Conservation (phyloP, 306 rosid genomes). For the Cucurbita argyrosperma region DNA sequence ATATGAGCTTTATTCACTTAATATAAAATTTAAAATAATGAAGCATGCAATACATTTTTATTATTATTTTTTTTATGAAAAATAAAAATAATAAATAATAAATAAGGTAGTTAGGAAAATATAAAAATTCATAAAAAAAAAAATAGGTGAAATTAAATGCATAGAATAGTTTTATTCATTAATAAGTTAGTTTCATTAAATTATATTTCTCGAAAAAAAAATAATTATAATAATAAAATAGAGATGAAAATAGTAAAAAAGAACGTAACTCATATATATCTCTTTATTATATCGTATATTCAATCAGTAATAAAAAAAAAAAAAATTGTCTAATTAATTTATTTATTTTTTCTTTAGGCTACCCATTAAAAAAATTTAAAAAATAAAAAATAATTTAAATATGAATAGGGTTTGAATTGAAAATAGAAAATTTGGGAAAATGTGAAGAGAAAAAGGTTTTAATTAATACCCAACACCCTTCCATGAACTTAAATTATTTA, state of each 20-base stretch:
- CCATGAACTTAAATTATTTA: background rate
- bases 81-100: background rate
- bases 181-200: background rate
- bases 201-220: background rate
- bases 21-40: background rate
- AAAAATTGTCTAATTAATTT: background rate
- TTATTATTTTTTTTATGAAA: background rate
- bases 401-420: background rate
- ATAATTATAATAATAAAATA: no score
- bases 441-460: no score
- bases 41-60: background rate
- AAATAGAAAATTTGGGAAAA: no score
- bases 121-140: no score
- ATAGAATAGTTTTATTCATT: background rate
- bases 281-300: no score
- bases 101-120: background rate
- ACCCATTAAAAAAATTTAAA: background rate
- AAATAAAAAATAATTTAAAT: background rate
- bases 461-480: background rate
- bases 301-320: no score
- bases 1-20: background rate
- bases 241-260: no score
- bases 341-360: no score
- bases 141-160: background rate
- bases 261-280: no score